Evolutionary conservation across 148 eudicot species (phyloP), one percentile per base, ranked within the genome.

Genomic region (Arctostaphylos glauca): DNA sequence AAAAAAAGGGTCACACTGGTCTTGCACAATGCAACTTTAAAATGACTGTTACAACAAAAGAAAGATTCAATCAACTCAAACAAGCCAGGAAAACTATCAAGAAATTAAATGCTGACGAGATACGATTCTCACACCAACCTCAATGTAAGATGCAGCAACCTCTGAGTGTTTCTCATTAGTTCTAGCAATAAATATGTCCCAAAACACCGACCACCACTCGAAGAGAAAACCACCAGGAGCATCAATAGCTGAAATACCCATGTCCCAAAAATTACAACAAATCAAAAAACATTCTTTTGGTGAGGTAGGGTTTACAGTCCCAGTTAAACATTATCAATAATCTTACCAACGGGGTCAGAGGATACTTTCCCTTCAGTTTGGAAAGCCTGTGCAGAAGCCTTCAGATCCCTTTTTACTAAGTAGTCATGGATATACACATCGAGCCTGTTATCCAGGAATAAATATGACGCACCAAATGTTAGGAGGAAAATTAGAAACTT

Each of bases 161-260:
- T 89, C 94, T 2, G 92, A 91, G 76, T 87, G 93, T 84, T 91
- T 91, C 88, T 87, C 91, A 67, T 91, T 92, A 76, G 93, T 92
- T 87, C 98, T 87, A 66, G 98, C 93, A 83, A 94, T 90, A 60
- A 91, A 94, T 59, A 91, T 91, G 82, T 92, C 98, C 98, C 98
- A 94, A 74, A 94, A 94, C 0, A 94, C 94, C 0, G 95, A 91
- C 98, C 98, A 94, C 98, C 98, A 94, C 82, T 94, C 98, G 52
- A 91, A 94, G 48, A 94, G 90, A 86, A 94, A 94, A 15, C 98
- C 95, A 50, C 95, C 95, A 55, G 98, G 98, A 72, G 95, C 95
- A 84, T 94, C 95, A 66, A 92, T 94, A 68, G 93, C 98, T 94
- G 92, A 55, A 87, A 89, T 64, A 80, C 43, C 18, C 52, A 84